Percentiles rank a stretch among this genome's conserved stretches.
Evolutionary conservation across 768 basidiomycete species (phyloP).

Genomic region (Floccularia luteovirens): DNA sequence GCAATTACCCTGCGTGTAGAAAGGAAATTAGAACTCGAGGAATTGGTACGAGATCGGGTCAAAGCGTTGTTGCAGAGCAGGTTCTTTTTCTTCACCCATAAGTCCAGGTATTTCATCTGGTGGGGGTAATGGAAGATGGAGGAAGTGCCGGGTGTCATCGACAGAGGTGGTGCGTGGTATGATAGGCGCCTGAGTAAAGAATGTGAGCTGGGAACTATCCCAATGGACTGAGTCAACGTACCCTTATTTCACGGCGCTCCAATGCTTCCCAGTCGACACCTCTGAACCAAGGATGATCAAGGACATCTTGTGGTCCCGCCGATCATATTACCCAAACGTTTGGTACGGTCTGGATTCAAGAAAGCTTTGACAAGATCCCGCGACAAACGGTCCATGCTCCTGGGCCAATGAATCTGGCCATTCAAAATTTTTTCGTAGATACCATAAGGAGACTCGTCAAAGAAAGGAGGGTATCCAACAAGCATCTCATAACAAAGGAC

Average conservation of each 20-base stretch:
- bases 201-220: slow-evolving; percentile 1
- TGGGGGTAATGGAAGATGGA: slow-evolving; percentile 70
- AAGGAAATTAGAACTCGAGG: slow-evolving; percentile 69
- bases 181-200: slow-evolving; percentile 63
- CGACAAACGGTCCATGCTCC: slow-evolving; percentile 81
- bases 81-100: slow-evolving; percentile 51
- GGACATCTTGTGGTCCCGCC: slow-evolving; percentile 88
- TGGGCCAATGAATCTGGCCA: slow-evolving; percentile 88
- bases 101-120: slow-evolving; percentile 78
- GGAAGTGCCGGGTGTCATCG: slow-evolving; percentile 84
- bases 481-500: slow-evolving; percentile 98
- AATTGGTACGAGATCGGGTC: slow-evolving; percentile 68
- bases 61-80: slow-evolving; percentile 52
- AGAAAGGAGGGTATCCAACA: slow-evolving; percentile 97
- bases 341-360: slow-evolving; percentile 85
- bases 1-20: too few species aligned
- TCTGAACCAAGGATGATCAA: slow-evolving; percentile 91
- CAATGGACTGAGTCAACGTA: slow-evolving; percentile 23
- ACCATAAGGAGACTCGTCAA: slow-evolving; percentile 94
- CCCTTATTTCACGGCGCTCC: slow-evolving; percentile 80
- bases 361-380: slow-evolving; percentile 85
- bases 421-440: slow-evolving; percentile 97
- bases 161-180: slow-evolving; percentile 73
- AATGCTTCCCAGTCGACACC: slow-evolving; percentile 91
- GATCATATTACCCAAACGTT: slow-evolving; percentile 88